phyloP scores from a whole-genome alignment of 371 early-diverging fungal species.

The Sporodiniella umbellata region DNA sequence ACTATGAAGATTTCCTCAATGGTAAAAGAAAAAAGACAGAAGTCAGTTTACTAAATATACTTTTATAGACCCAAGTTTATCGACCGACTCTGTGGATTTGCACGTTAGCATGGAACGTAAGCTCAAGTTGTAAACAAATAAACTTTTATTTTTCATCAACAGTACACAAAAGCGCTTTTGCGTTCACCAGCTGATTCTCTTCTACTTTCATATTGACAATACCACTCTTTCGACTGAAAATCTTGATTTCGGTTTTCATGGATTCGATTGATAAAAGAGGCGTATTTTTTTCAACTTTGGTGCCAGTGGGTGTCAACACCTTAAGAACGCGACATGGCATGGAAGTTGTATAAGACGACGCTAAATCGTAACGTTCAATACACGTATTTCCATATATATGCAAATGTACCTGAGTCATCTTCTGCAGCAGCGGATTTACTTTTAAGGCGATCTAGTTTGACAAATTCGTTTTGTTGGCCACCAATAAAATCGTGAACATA shows the following conservation, averaged over 20 bases:
- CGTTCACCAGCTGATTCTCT: conserved; percentile 66
- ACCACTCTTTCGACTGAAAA: conserved; percentile 63
- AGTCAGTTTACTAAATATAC: not conserved
- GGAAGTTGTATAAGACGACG: conserved; percentile 70
- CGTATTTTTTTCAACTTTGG: conserved; percentile 57
- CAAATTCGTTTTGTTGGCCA: conserved; percentile 48
- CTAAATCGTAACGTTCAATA: not conserved
- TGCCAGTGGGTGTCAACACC: conserved; percentile 53
- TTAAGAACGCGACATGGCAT: conserved; percentile 75
- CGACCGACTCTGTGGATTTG: conserved; percentile 61
- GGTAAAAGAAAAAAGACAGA: conserved; percentile 37
- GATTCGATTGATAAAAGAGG: conserved; percentile 68
- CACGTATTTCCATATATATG: not conserved
- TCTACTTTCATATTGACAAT: conserved; percentile 58
- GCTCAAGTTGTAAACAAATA: conserved; percentile 21
- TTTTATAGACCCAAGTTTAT: conserved; percentile 53
- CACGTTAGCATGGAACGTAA: conserved; percentile 69
- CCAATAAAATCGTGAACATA: conserved; percentile 57
- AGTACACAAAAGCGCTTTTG: conserved; percentile 61
- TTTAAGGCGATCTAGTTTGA: conserved; percentile 48
- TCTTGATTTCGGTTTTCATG: conserved; percentile 75
- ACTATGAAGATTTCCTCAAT: conserved; percentile 87
- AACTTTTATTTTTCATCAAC: conserved; percentile 41
- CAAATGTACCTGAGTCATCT: conserved; percentile 36
- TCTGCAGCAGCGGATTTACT: conserved; percentile 40